Conservation (phyloP, 345 rosid species). For the Eucalyptus melliodora region DNA sequence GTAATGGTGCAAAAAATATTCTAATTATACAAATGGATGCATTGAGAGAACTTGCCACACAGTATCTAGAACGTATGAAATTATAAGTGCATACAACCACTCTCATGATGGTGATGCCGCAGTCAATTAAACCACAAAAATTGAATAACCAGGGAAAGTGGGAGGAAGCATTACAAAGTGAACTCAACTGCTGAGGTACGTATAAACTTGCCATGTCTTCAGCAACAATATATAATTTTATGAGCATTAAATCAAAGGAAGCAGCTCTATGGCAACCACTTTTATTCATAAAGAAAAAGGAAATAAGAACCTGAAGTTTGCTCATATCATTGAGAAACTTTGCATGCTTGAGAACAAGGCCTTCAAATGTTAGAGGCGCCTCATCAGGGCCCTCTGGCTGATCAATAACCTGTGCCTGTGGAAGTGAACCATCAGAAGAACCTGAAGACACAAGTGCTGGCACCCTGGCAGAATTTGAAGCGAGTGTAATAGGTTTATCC, state of each 20-base stretch:
- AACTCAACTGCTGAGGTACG: background rate
- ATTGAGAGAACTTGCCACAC: background rate
- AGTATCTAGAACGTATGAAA: background rate
- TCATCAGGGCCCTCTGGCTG: slow-evolving; percentile 63
- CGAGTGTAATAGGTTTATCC: slow-evolving; percentile 85
- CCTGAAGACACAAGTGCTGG: slow-evolving; percentile 42
- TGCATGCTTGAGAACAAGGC: slow-evolving; percentile 75
- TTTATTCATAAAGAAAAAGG: background rate
- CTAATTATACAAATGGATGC: background rate
- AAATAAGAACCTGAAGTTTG: slow-evolving; percentile 72
- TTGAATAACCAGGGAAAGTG: background rate
- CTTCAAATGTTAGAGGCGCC: slow-evolving; percentile 64
- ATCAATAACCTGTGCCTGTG: slow-evolving; percentile 45
- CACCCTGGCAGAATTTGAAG: slow-evolving; percentile 95
- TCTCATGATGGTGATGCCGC: background rate
- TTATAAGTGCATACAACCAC: background rate
- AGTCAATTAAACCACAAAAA: background rate
- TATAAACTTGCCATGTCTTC: background rate
- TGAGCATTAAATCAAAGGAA: background rate
- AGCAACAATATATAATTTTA: background rate
- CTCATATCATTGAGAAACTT: slow-evolving; percentile 76
- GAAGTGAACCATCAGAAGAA: slow-evolving; percentile 50
- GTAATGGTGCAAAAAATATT: background rate
- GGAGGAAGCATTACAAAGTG: background rate
- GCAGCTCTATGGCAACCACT: background rate